phyloP scores from a whole-genome alignment of 2,329 filamentous ascomycete genomes.

The Magnaporthiopsis rhizophila region DNA sequence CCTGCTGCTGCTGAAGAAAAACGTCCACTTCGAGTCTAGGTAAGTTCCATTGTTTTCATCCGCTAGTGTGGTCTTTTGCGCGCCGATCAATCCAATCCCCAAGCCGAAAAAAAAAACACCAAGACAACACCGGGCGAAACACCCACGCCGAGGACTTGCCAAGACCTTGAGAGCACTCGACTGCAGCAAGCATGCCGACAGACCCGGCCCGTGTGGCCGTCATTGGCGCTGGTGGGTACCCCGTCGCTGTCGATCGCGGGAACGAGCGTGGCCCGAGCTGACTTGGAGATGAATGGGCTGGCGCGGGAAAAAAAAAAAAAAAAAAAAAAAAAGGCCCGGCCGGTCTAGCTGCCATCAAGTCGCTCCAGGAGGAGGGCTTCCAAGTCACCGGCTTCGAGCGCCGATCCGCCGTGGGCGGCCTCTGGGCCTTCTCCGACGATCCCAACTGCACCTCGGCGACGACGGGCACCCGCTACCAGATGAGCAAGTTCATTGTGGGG shows the following conservation, averaged over 20 bases:
- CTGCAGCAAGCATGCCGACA: background rate
- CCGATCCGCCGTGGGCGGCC: constrained; percentile 30
- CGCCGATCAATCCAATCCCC: no score
- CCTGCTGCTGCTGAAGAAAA: no score
- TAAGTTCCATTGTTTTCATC: no score
- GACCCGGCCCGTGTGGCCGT: background rate
- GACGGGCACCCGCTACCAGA: constrained; percentile 15
- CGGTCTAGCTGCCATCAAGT: constrained; percentile 29
- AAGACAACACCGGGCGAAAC: no score
- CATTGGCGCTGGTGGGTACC: background rate
- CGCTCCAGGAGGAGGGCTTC: constrained; percentile 33
- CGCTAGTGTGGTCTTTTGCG: no score
- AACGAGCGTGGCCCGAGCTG: background rate
- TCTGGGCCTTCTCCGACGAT: constrained; percentile 33
- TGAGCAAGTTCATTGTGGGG: constrained; percentile 9
- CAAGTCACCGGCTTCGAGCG: constrained; percentile 34
- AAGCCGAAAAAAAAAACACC: no score
- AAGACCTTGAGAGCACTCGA: background rate
- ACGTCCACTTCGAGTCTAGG: no score
- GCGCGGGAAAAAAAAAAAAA: no score
- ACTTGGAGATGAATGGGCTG: background rate
- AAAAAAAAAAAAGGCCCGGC: background rate
- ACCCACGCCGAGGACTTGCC: no score
- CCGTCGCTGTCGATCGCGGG: no score
- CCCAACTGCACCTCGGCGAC: constrained; percentile 26